Evolutionary conservation across 2,329 filamentous ascomycete genomes (phyloP).

Genomic region (Bipolaris bicolor): DNA sequence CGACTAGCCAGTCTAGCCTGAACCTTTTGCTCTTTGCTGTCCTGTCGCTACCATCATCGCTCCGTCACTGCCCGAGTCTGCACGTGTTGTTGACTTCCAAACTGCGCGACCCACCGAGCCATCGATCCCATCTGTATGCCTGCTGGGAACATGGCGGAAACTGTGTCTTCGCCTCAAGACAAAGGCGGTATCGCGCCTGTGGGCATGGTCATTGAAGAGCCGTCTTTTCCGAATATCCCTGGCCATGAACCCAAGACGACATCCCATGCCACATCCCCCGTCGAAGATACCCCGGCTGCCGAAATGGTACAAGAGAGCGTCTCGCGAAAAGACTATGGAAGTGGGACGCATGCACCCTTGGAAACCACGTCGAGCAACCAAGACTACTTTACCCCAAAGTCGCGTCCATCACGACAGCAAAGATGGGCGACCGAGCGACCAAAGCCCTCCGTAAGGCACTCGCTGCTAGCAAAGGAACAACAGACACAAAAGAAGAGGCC

Average conservation of each 20-base stretch:
- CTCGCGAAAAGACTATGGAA: background rate
- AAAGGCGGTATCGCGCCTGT: conserved; percentile 23
- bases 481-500: conserved; percentile 18
- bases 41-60: conserved; percentile 7
- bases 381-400: conserved; percentile 4
- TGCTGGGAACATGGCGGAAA: conserved; percentile 26
- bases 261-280: background rate
- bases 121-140: background rate
- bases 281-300: background rate
- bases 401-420: conserved; percentile 33
- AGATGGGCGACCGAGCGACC: conserved; percentile 43
- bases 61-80: conserved; percentile 2
- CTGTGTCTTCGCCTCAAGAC: conserved; percentile 10
- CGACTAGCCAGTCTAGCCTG: background rate
- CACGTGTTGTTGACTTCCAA: background rate
- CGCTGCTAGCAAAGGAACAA: conserved; percentile 29
- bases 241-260: conserved; percentile 9
- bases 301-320: background rate
- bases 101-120: background rate
- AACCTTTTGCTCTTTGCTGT: conserved; percentile 1
- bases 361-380: background rate
- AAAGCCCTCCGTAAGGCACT: conserved; percentile 29
- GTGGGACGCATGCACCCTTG: background rate
- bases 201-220: conserved; percentile 31
- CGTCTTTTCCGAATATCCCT: conserved; percentile 31